Evolutionary conservation across 2,329 filamentous ascomycete genomes (phyloP), one percentile per base, ranked within the genome.

Genomic region (Huntiella abstrusa): DNA sequence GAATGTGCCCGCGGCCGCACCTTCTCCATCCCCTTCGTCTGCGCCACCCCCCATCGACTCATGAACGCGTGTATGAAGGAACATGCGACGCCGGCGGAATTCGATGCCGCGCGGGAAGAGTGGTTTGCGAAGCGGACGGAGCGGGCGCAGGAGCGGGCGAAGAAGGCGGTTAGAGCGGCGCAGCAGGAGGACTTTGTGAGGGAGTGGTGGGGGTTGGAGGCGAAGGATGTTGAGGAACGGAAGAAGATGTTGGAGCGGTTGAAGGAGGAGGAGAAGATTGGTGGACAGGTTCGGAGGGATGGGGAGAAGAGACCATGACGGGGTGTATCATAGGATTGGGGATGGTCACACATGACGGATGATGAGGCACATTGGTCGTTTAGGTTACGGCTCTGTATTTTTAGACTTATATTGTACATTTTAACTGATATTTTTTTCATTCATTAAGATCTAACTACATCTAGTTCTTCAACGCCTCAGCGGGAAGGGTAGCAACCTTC

Each of bases 61-160:
- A 98, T 98, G 91, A 98, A 98, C 65, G 70, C 68, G 51, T 98
- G 91, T 67, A 95, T 98, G 86, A 70, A 87, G 54, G 63, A 70
- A 47, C 81, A 92, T 64, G 87, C 88, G 47, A 92, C 83, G 52
- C 82, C 78, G 52, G 76, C 73, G 46, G 84, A 92, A 60, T 74
- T 92, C 62, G 91, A 98, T 64, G 77, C 76, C 17, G 91, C 91
- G 52, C 70, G 91, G 45, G 83, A 86, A 61, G 86, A 96, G 59
- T 98, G 91, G 91, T 96, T 96, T 61, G 75, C 77, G 44, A 70
- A 74, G 52, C 72, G 83, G 44, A 68, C 83, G 54, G 75, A 85
- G 64, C 70, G 87, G 47, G 72, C 77, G 55, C 66, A 65, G 48
- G 75, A 80, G 60, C 66, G 77, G 34, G 78, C 85, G 60, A 68